A percentile compares a stretch with the other conserved stretches of the same genome.
These are phyloP conservation scores for Pestalotiopsis sp. DNA, from an alignment of 2,329 filamentous ascomycete species.

Conservation along the genomic window DNA sequence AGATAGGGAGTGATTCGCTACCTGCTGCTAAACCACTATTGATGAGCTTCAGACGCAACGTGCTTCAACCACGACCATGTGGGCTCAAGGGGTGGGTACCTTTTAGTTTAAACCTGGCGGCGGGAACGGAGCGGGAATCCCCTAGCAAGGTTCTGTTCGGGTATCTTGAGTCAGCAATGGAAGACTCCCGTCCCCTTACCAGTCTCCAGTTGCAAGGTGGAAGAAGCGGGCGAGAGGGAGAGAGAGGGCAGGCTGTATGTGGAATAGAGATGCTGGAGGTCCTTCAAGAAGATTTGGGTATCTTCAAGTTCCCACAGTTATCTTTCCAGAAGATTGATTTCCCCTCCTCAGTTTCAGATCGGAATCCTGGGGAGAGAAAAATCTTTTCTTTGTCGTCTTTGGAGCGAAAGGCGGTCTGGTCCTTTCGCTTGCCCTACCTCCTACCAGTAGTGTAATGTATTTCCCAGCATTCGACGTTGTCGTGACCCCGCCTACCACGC, in stretches of 20 bases:
- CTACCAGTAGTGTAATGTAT: not conserved
- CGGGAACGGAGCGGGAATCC: not conserved
- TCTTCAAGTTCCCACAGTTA: too few relatives aligned
- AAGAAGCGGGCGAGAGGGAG: too few relatives aligned
- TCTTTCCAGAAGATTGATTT: too few relatives aligned
- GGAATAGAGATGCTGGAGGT: not conserved
- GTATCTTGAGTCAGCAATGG: not conserved
- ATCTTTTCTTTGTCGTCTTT: not conserved
- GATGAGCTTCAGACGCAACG: not conserved
- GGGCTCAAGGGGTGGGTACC: not conserved
- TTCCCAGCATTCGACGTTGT: not conserved
- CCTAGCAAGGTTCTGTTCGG: not conserved
- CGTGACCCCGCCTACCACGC: not conserved
- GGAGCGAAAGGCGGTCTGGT: not conserved
- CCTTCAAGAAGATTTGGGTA: not conserved
- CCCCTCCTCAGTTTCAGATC: too few relatives aligned
- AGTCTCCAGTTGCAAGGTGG: not conserved
- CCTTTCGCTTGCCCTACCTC: not conserved
- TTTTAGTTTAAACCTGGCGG: not conserved
- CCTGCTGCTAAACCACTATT: not conserved
- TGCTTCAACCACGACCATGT: not conserved
- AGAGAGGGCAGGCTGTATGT: too few relatives aligned
- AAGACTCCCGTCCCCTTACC: not conserved
- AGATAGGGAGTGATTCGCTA: not conserved
- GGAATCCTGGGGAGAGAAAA: not conserved